Conservation (phyloP, 768 basidiomycete species). For the Kondoa subrosea region DNA sequence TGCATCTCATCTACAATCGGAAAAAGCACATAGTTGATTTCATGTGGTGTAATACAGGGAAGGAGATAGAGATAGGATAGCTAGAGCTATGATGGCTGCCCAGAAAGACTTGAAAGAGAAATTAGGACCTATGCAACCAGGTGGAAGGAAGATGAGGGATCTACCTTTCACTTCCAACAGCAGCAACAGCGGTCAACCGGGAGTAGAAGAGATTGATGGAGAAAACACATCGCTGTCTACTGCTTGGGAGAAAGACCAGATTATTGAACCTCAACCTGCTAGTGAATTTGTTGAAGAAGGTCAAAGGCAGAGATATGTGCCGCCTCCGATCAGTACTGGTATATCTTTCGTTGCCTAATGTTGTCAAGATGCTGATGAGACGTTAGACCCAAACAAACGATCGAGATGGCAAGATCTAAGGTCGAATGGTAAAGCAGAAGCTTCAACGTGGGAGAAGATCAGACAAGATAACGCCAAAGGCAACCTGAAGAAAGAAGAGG, state of each 20-base stretch:
- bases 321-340: neutral
- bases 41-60: no score
- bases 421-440: neutral
- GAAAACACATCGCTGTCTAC: neutral
- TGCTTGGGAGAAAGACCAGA: neutral
- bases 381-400: neutral
- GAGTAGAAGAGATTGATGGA: neutral
- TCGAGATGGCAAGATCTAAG: neutral
- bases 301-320: neutral
- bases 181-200: no score
- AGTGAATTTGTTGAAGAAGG: neutral
- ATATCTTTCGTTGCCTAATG: neutral
- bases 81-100: neutral
- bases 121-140: neutral
- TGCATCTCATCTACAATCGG: no score
- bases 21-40: no score
- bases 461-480: neutral
- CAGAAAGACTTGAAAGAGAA: neutral
- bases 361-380: neutral
- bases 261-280: neutral
- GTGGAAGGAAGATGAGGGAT: no score
- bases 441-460: neutral
- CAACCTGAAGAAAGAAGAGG: neutral
- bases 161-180: no score
- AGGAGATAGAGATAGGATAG: neutral